Conservation (phyloP, 805 yeast genomes). For the Monosporozyma unispora region DNA sequence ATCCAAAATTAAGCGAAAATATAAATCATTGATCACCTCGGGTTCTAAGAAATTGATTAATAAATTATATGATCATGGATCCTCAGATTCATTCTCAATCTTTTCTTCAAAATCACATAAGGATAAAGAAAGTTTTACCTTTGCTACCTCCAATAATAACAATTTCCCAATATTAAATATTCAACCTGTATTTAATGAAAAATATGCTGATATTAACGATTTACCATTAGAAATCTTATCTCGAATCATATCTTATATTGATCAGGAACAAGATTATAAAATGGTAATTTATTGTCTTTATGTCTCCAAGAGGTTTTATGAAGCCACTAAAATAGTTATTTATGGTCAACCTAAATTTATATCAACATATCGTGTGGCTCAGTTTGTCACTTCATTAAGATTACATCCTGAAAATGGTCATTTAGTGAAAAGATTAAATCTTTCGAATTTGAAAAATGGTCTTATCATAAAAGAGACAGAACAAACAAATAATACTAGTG, state of each 20-base stretch:
- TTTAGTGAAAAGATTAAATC: slow-evolving; percentile 48
- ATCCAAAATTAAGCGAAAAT: slow-evolving; percentile 17
- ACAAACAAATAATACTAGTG: not conserved
- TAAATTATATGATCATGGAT: slow-evolving; percentile 27
- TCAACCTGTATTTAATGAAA: slow-evolving; percentile 7
- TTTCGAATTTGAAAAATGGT: slow-evolving; percentile 42
- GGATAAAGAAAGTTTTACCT: not conserved
- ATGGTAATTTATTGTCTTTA: slow-evolving; percentile 36
- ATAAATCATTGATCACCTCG: slow-evolving; percentile 18
- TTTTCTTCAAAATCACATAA: slow-evolving; percentile 23
- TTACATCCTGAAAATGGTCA: slow-evolving; percentile 46
- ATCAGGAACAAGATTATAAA: slow-evolving; percentile 20
- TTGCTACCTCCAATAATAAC: not conserved
- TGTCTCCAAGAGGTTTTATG: slow-evolving; percentile 43
- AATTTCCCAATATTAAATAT: not conserved
- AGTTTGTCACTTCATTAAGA: slow-evolving; percentile 62
- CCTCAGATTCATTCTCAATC: slow-evolving; percentile 24
- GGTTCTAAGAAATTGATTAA: slow-evolving; percentile 25
- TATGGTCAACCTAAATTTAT: slow-evolving; percentile 49
- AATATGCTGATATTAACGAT: slow-evolving; percentile 17
- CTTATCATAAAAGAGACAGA: slow-evolving; percentile 20
- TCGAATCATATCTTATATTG: slow-evolving; percentile 16
- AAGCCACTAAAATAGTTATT: slow-evolving; percentile 43
- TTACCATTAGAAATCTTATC: slow-evolving; percentile 30
- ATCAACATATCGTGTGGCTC: slow-evolving; percentile 73